These are phyloP conservation scores for Sporothrix phasma DNA, from an alignment of 2,329 filamentous ascomycete species.

Conservation along the genomic window DNA sequence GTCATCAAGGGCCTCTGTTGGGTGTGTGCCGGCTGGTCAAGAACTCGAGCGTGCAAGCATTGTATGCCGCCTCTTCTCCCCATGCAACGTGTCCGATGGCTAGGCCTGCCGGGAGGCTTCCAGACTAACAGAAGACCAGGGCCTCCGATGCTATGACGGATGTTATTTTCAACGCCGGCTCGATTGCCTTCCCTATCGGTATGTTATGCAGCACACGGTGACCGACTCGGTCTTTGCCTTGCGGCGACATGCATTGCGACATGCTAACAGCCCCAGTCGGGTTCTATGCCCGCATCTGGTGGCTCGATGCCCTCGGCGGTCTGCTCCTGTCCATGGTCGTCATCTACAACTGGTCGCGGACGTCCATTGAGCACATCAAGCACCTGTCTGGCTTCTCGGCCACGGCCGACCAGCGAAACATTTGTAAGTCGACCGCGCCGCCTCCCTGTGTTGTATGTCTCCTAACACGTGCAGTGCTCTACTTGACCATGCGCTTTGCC, in stretches of 20 bases:
- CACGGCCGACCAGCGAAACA: conserved; percentile 70
- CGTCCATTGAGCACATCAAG: conserved; percentile 65
- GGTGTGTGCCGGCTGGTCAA: conserved; percentile 78
- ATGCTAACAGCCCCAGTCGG: conserved; percentile 39
- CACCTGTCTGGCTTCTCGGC: conserved; percentile 73
- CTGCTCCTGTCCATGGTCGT: conserved; percentile 69
- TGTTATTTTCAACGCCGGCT: conserved; percentile 84
- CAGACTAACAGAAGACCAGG: conserved; percentile 15
- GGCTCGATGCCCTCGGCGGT: conserved; percentile 72
- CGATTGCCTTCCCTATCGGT: conserved; percentile 74
- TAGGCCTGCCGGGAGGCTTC: no score
- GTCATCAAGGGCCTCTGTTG: conserved; percentile 74
- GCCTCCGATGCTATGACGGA: conserved; percentile 34
- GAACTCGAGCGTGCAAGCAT: conserved; percentile 75
- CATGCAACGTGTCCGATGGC: no score
- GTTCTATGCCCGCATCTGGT: conserved; percentile 69
- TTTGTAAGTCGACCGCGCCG: conserved; percentile 32
- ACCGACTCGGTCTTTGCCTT: no score
- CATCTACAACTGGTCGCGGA: conserved; percentile 68
- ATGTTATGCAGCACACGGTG: conserved; percentile 21
- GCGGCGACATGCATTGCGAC: neutral
- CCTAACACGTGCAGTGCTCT: conserved; percentile 45
- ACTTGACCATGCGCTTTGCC: conserved; percentile 89
- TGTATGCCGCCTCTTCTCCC: conserved; percentile 33
- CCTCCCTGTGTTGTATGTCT: neutral